Conservation (phyloP, 805 yeast species). For the Candida insectorum region DNA sequence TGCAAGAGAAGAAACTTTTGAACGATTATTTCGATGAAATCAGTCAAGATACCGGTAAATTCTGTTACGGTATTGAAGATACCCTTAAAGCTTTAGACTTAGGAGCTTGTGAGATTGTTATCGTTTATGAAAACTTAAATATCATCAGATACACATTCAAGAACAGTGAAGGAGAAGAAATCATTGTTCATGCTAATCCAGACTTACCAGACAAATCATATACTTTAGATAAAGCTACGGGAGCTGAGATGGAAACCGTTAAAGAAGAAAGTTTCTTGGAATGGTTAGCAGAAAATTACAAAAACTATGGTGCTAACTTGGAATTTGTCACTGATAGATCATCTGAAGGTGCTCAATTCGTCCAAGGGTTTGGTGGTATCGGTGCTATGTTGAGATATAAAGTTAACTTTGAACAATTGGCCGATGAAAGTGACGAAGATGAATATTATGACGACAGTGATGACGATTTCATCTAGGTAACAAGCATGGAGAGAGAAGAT, state of each 20-base stretch:
- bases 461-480: conserved; percentile 37
- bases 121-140: conserved; percentile 90
- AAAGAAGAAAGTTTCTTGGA: conserved; percentile 85
- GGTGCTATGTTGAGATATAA: conserved; percentile 96
- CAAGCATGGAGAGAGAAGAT: no score
- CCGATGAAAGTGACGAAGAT: conserved; percentile 79
- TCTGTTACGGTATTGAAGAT: conserved; percentile 96
- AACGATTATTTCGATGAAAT: conserved; percentile 94
- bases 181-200: conserved; percentile 70
- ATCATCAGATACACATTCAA: conserved; percentile 79
- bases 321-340: conserved; percentile 97
- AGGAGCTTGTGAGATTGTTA: conserved; percentile 92
- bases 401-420: conserved; percentile 94
- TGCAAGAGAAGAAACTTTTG: conserved; percentile 95
- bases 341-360: conserved; percentile 98
- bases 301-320: conserved; percentile 87
- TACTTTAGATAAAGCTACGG: conserved; percentile 78
- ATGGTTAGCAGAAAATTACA: conserved; percentile 98
- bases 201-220: conserved; percentile 71
- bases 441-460: conserved; percentile 78
- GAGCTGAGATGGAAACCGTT: conserved; percentile 86
- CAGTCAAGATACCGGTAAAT: conserved; percentile 94
- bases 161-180: conserved; percentile 76
- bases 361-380: conserved; percentile 97
- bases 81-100: conserved; percentile 93